Evolutionary conservation across 495 filamentous ascomycete genomes (phyloP), one percentile per base, ranked within the genome.

Genomic region (Neurospora cerealis): DNA sequence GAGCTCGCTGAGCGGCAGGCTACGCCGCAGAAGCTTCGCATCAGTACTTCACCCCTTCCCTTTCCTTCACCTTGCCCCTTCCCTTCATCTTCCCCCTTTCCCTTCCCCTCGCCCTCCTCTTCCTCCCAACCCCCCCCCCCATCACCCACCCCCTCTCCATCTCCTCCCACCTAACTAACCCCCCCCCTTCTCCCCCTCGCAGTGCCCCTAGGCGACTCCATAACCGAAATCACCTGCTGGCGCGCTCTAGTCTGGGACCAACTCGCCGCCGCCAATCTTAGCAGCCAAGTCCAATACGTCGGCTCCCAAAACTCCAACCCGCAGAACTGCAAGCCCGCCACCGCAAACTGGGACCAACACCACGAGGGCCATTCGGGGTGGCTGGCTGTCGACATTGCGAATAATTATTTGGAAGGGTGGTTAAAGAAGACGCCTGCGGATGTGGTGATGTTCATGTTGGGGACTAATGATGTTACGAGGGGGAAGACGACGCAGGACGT

Each of bases 301-400:
- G 83, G 83, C 8, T 82, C 80, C 41, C 74, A 79, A 75, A 82
- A 80, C 71, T 78, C 76, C 75, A 83, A 81, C 75, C 79, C 81
- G 24, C 78, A 81, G 72, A 76, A 76, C 72, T 83, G 81, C 78
- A 38, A 74, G 44, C 78, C 79, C 2, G 70, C 71, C 10, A 79
- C 77, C 4, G 46, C 75, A 40, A 78, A 78, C 74, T 79, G 71
- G 70, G 82, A 85, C 40, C 77, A 80, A 60, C 78, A 82, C 70
- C 81, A 86, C 74, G 84, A 85, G 74, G 84, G 84, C 46, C 84
- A 86, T 71, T 77, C 81, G 24, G 83, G 84, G 32, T 84, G 79
- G 69, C 78, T 83, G 9, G 83, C 83, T 62, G 79, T 83, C 75
- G 79, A 85, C 73, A 83, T 86, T 69, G 83, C 83, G 36, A 82